Conservation (phyloP, 306 rosid species). For the Glycine tomentella region DNA sequence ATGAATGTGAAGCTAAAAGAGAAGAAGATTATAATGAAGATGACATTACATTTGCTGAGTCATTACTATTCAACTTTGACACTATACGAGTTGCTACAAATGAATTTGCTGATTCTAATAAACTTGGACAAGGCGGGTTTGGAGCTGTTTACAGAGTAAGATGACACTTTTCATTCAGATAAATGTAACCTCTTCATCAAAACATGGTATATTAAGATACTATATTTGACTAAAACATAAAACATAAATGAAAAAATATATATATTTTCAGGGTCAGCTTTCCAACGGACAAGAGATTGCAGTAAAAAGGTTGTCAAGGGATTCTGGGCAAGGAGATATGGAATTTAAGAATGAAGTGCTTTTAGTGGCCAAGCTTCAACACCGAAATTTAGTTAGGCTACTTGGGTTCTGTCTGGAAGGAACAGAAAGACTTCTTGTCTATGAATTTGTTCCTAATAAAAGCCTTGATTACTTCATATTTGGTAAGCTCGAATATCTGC, state of each 20-base stretch:
- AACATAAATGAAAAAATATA: too few species aligned
- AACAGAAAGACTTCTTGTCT: not conserved
- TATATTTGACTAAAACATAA: not conserved
- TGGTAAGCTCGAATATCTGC: not conserved
- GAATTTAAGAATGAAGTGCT: not conserved
- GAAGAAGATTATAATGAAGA: not conserved
- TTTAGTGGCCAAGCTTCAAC: not conserved
- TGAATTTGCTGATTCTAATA: not conserved
- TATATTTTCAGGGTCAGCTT: not conserved
- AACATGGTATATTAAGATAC: not conserved
- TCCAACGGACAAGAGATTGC: not conserved
- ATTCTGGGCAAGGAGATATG: not conserved
- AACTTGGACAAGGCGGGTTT: constrained; percentile 15
- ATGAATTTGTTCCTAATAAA: not conserved
- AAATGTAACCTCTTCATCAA: not conserved
- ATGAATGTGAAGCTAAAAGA: not conserved
- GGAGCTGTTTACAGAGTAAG: constrained; percentile 13
- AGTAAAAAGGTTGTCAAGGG: constrained; percentile 1
- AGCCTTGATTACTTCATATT: not conserved
- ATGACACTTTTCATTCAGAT: not conserved
- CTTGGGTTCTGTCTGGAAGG: not conserved
- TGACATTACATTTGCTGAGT: not conserved
- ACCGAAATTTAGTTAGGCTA: not conserved
- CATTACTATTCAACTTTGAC: not conserved
- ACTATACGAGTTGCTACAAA: not conserved